Percentiles rank a stretch among this genome's conserved stretches.
Conservation (phyloP, 2,329 filamentous ascomycete species). For the Talaromyces sp. region DNA sequence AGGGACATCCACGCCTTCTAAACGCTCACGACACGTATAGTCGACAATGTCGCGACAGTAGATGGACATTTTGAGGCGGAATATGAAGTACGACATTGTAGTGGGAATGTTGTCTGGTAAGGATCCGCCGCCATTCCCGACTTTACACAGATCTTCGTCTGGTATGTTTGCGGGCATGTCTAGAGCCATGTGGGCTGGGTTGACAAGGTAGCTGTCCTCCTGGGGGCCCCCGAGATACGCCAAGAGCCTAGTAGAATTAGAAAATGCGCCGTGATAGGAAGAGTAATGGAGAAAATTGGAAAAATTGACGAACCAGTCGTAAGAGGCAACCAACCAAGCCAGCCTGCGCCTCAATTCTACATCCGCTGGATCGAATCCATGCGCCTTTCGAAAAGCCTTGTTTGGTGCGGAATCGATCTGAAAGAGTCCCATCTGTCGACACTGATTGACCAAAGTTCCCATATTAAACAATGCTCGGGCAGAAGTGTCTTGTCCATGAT, state of each 20-base stretch:
- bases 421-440: constrained; percentile 37
- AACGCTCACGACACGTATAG: constrained; percentile 26
- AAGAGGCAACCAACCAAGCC: constrained; percentile 44
- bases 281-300: background rate
- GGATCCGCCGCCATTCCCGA: constrained; percentile 21
- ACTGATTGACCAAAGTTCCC: constrained; percentile 29
- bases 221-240: constrained; percentile 42
- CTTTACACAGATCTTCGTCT: constrained; percentile 34
- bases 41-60: constrained; percentile 43
- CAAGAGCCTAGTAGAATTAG: constrained; percentile 31
- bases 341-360: constrained; percentile 40
- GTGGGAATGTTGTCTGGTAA: constrained; percentile 38
- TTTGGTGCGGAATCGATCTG: constrained; percentile 28
- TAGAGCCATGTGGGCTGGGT: constrained; percentile 42
- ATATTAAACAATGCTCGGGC: constrained; percentile 27
- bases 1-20: constrained; percentile 27
- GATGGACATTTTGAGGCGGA: constrained; percentile 41
- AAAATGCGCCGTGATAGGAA: background rate
- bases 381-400: constrained; percentile 20
- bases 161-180: constrained; percentile 42
- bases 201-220: constrained; percentile 44
- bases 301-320: constrained; percentile 39
- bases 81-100: constrained; percentile 44
- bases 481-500: constrained; percentile 24
- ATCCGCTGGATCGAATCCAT: constrained; percentile 24